These are phyloP conservation scores for Zopfia rhizophila DNA, from an alignment of 2,329 filamentous ascomycete genomes.

Conservation along the genomic window DNA sequence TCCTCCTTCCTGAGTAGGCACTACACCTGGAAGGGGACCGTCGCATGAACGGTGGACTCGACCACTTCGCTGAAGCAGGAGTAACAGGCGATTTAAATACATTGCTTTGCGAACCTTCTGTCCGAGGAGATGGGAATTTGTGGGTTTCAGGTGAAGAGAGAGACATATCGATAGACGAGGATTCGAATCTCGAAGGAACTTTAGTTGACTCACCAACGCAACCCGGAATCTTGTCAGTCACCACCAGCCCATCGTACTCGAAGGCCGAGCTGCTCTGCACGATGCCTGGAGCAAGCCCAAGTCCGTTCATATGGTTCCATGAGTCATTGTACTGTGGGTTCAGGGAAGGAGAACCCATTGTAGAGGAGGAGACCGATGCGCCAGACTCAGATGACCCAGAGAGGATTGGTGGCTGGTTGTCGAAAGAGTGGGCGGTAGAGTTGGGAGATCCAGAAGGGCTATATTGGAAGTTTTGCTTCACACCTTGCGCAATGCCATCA, in stretches of 20 bases:
- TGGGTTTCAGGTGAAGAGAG: conserved; percentile 25
- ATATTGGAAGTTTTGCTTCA: conserved; percentile 49
- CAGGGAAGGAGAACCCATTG: conserved; percentile 65
- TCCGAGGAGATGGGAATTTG: conserved; percentile 15
- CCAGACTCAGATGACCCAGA: conserved; percentile 63
- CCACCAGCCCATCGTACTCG: conserved; percentile 61
- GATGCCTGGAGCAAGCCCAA: conserved; percentile 72
- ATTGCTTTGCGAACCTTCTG: conserved; percentile 19
- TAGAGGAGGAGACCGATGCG: conserved; percentile 62
- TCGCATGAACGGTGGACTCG: conserved; percentile 23
- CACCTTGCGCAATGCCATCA: conserved; percentile 47
- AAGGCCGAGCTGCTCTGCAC: conserved; percentile 69
- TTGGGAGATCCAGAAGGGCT: conserved; percentile 56
- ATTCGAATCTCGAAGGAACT: conserved; percentile 50
- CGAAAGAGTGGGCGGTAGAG: conserved; percentile 59
- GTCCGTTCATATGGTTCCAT: conserved; percentile 67
- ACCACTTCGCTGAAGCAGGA: conserved; percentile 54
- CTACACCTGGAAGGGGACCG: conserved; percentile 11
- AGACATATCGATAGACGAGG: conserved; percentile 29
- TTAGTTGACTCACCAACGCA: conserved; percentile 61
- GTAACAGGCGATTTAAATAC: conserved; percentile 46
- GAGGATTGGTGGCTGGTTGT: conserved; percentile 57
- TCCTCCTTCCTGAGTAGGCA: conserved; percentile 23
- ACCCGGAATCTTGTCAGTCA: conserved; percentile 54
- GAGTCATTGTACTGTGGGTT: conserved; percentile 69